Base-by-base conservation (phyloP, 2,329 filamentous ascomycete species). In the Didymella arachidicola region DNA sequence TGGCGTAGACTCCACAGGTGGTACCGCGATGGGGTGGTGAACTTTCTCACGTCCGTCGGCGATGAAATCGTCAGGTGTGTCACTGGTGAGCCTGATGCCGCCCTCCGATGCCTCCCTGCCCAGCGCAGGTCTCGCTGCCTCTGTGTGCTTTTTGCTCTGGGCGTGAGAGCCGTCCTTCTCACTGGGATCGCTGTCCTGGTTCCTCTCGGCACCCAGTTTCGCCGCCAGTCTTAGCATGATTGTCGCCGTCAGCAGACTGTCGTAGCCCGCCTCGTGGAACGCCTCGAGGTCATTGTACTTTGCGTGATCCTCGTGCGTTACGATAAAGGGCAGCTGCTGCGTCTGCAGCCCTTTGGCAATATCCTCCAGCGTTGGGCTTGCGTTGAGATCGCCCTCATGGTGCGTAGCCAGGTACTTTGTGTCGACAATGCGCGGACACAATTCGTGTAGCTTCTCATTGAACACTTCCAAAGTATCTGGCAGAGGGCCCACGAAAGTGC, bases 321-420 rank as follows among this genome's bases (percentile, higher is more conserved):
- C 58, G 19, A 85, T 78, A 2, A 76, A 51, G 2, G 84, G 84
- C 16, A 76, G 71, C 26, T 77, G 68, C 34, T 80, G 75, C 4
- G 62, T 62, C 43, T 74, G 72, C 27, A 84, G 72, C 11, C 77
- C 74, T 12, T 78, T 68, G 0, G 83, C 77, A 26, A 86, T 79
- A 26, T 84, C 78, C 65, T 83, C 77, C 0, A 85, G 72, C 2
- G 79, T 79, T 1, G 78, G 79, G 11, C 78, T 78, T 1, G 82
- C 80, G 54, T 82, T 84, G 56, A 84, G 72, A 72, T 84, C 74
- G 62, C 79, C 82, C 59, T 80, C 84, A 42, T 83, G 80, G 64
- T 85, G 80, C 1, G 86, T 87, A 4, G 84, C 84, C 66, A 89
- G 79, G 64, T 87, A 88, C 66, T 89, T 89, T 0, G 86, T 88